These are phyloP conservation scores for Ophiosphaerella narmari DNA, from an alignment of 2,329 filamentous ascomycete genomes.

Conservation along the genomic window DNA sequence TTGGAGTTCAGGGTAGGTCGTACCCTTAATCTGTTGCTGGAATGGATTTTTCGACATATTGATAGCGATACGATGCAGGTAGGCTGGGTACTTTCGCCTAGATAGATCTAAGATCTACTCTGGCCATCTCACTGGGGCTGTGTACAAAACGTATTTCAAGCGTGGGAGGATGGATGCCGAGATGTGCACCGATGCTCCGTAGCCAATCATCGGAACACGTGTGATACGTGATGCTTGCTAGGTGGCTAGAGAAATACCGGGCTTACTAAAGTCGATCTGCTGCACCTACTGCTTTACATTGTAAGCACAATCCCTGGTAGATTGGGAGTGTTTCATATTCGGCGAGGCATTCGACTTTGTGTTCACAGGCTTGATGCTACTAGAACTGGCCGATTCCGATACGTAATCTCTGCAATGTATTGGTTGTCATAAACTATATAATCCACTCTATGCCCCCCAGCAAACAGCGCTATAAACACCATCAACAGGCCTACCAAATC, in stretches of 20 bases:
- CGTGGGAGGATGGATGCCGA: background rate
- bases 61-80: background rate
- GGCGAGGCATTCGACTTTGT: too few relatives aligned
- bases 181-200: background rate
- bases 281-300: background rate
- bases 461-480: background rate
- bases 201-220: background rate
- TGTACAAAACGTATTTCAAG: background rate
- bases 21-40: background rate
- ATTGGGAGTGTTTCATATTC: too few relatives aligned
- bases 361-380: too few relatives aligned
- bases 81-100: background rate
- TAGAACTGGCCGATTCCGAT: too few relatives aligned
- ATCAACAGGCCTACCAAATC: background rate
- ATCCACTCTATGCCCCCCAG: too few relatives aligned
- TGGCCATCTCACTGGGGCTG: background rate
- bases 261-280: too few relatives aligned
- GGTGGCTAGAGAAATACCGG: background rate
- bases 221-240: background rate
- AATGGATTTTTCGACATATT: slow-evolving; percentile 1
- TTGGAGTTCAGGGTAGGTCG: background rate
- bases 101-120: background rate
- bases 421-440: too few relatives aligned
- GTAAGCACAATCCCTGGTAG: background rate
- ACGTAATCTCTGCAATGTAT: too few relatives aligned